phyloP scores from a whole-genome alignment of 2,329 filamentous ascomycete genomes.

The Fusarium pseudocircinatum region DNA sequence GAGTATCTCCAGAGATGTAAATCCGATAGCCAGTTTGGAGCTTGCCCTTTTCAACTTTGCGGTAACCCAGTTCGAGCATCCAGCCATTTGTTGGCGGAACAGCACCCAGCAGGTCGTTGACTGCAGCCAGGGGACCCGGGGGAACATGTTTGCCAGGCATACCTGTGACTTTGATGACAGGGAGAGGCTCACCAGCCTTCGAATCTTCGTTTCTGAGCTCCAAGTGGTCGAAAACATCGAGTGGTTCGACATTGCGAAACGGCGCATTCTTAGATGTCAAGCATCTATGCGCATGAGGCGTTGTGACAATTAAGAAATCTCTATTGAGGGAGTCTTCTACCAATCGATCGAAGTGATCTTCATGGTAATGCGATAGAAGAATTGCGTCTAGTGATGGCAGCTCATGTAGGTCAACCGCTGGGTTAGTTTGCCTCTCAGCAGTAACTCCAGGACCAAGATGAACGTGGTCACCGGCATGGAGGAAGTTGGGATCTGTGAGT shows the following conservation, averaged over 20 bases:
- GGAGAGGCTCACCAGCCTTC: conserved; percentile 47
- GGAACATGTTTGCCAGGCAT: conserved; percentile 73
- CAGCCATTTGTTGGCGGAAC: conserved; percentile 74
- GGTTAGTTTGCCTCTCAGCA: conserved; percentile 64
- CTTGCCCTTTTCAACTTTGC: conserved; percentile 14
- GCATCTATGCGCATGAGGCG: conserved; percentile 66
- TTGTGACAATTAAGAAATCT: conserved; percentile 70
- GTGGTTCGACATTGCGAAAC: conserved; percentile 63
- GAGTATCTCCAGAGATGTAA: conserved; percentile 74
- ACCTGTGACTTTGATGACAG: conserved; percentile 60
- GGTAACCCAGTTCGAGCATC: conserved; percentile 70
- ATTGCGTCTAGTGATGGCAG: conserved; percentile 69
- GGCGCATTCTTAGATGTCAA: conserved; percentile 58
- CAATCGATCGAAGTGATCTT: conserved; percentile 54
- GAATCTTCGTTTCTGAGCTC: conserved; percentile 19
- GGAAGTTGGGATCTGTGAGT: conserved; percentile 71
- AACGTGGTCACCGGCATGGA: conserved; percentile 72
- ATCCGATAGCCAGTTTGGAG: conserved; percentile 65
- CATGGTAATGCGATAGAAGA: conserved; percentile 72
- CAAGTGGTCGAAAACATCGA: conserved; percentile 66
- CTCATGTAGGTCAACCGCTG: conserved; percentile 67
- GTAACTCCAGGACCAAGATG: conserved; percentile 72
- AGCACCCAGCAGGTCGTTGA: conserved; percentile 52
- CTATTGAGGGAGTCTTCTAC: conserved; percentile 54
- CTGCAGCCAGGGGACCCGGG: conserved; percentile 48